These are phyloP conservation scores for Chlamydomonas sphaeroides DNA, from an alignment of 139 green algal species.

Conservation along the genomic window DNA sequence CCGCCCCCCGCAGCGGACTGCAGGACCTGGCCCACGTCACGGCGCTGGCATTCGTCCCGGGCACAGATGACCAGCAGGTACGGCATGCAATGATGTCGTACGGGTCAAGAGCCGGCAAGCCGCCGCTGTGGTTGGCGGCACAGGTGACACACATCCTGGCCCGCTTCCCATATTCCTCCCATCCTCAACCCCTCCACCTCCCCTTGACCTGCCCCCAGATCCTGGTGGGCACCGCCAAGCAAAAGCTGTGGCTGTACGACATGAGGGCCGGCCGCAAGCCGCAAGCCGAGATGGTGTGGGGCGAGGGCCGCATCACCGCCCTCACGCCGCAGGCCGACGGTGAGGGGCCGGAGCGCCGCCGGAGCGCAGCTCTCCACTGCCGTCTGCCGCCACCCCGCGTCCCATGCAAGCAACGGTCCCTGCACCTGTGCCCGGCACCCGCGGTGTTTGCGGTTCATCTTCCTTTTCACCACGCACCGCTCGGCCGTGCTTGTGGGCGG, in stretches of 20 bases:
- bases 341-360: slow-evolving; percentile 7
- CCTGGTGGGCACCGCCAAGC: slow-evolving; percentile 38
- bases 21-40: slow-evolving; percentile 56
- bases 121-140: too few relatives aligned
- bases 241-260: slow-evolving; percentile 68
- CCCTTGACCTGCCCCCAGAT: too few relatives aligned
- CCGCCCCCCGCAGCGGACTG: slow-evolving; percentile 40
- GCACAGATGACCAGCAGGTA: slow-evolving; percentile 7
- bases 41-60: slow-evolving; percentile 50
- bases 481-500: too few relatives aligned
- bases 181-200: too few relatives aligned
- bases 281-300: slow-evolving; percentile 66
- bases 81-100: neutral
- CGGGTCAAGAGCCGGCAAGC: neutral
- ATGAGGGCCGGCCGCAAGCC: slow-evolving; percentile 64
- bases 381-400: too few relatives aligned
- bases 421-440: too few relatives aligned
- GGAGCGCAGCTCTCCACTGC: neutral
- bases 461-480: too few relatives aligned
- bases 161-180: too few relatives aligned
- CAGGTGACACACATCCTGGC: too few relatives aligned
- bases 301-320: slow-evolving; percentile 62
- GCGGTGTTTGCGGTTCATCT: too few relatives aligned
- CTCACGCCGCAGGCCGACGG: slow-evolving; percentile 55
- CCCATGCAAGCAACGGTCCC: too few relatives aligned